These are phyloP conservation scores for Backusella macrospora DNA, from an alignment of 192 early-diverging fungal species.

Conservation along the genomic window DNA sequence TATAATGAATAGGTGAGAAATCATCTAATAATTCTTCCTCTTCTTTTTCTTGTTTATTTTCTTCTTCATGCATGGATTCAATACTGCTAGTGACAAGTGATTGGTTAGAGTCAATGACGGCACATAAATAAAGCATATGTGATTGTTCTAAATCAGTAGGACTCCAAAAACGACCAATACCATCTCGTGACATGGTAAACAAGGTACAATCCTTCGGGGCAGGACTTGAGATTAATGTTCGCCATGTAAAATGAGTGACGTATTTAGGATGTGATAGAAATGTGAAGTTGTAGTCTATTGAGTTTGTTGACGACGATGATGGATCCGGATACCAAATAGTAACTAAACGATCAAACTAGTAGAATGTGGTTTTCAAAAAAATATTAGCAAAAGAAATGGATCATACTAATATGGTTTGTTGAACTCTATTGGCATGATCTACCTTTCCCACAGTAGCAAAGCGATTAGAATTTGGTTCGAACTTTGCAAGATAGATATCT, in stretches of 20 bases:
- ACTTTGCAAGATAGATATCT: constrained; percentile 49
- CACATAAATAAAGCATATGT: constrained; percentile 65
- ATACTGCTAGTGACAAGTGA: constrained; percentile 45
- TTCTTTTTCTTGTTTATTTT: not conserved
- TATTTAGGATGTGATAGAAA: constrained; percentile 69
- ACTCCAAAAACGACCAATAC: constrained; percentile 74
- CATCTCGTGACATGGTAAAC: constrained; percentile 71
- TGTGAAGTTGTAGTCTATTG: constrained; percentile 48
- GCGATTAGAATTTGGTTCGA: constrained; percentile 61
- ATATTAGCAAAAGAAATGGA: not conserved
- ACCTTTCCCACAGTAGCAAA: constrained; percentile 70
- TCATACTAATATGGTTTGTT: too few species aligned
- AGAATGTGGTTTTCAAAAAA: not conserved
- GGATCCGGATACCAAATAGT: constrained; percentile 62
- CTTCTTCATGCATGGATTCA: not conserved
- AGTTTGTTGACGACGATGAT: constrained; percentile 10
- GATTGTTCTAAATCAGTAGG: constrained; percentile 51
- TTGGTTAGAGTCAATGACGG: constrained; percentile 69
- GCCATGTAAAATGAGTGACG: constrained; percentile 69
- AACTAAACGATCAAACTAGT: constrained; percentile 63
- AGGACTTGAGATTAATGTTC: constrained; percentile 41
- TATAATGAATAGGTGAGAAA: constrained; percentile 62
- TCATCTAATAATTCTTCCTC: constrained; percentile 18
- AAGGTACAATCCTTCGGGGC: constrained; percentile 41
- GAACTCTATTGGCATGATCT: constrained; percentile 5